Base-by-base conservation (phyloP, 345 rosid genomes). In the Hibiscus mutabilis region DNA sequence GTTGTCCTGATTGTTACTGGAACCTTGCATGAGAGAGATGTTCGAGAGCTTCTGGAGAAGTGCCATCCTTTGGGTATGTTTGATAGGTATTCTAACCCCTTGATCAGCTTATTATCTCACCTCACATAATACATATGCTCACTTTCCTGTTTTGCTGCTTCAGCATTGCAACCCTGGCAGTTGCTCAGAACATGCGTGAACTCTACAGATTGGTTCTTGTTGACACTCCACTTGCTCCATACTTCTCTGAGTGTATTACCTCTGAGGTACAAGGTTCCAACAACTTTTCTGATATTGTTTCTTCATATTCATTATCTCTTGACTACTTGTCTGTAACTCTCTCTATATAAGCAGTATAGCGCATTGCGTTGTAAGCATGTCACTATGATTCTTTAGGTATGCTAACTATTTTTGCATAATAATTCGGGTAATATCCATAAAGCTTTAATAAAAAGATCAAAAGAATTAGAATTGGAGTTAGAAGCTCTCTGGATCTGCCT, bases 51-150 rank as follows among this genome's bases (percentile, higher is more conserved):
- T 69, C 70, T 95, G 74, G 99, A 95, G 85, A 95, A 95, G 68
- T 95, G 99, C 76, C 99, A 95, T 76, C 99, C 99, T 71, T 80
- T 95, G 82, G 99, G 99, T 86, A 95, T 95, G 99, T 95, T 95
- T 83, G 99, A 95, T 86, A 95, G 99, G 99, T 95, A 69, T 3
- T 58, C 22, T 60, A 58, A 16, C 51, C 66, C 31, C 21, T 70
- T 46, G 19, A 29, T 29, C 37, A 25, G 21, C 0, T 11, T 64
- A 64, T 62, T 4, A 25, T 57, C 7, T n/a, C n/a, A n/a, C n/a
- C n/a, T n/a, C n/a, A n/a, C n/a, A 21, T 13, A 4, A n/a, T 49
- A 51, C 14, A 2, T 40, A 22, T 33, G 71, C 18, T 25, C 35
- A 24, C 8, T 24, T 72, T 63, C 49, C n/a, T 37, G 31, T 72